Evolutionary conservation across 23 red algal species (phyloP), one percentile per base, ranked within the genome.

Genomic region (Gracilariopsis chorda): DNA sequence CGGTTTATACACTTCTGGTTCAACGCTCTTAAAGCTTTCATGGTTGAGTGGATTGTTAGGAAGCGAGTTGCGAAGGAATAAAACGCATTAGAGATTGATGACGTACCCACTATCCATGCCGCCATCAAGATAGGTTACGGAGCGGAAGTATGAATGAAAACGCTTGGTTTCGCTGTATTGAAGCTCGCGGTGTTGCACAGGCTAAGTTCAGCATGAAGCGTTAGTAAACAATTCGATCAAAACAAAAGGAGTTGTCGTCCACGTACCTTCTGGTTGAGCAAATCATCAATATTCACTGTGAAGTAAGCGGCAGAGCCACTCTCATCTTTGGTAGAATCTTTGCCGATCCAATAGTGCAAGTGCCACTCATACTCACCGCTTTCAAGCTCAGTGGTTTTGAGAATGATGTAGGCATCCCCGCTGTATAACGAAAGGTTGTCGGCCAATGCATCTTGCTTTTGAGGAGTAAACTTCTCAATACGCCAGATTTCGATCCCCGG

Each of bases 401-500:
- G 77, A 33, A 95, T 41, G 41, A 95, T 82, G 75, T 95, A 95
- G 16, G 69, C 52, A 53, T 95, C 93, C 37, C 93, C 93, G 43
- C 76, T 77, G 48, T 84, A 95, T 60, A 95, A 84, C 3, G 60
- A 60, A 3, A 72, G 60, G 84, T 84, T 80, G 3, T 59, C 71
- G 34, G 36, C 58, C 17, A 29, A 40, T 19, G 72, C 55, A 35
- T 88, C 68, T 9, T 70, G 52, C 17, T 71, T 51, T 20, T 84
- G 48, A n/a, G 93, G 93, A n/a, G 34, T 27, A 45, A 95, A 82
- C 76, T 88, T 88, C 46, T 95, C 93, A 4, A 95, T 78, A 25
- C 93, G 93, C 93, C 93, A 95, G 28, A 95, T 88, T 61, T 95
- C 93, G n/a, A 95, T 30, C 19, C 93, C 93, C 23, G 86, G 93